Percentiles rank a stretch among this genome's conserved stretches.
phyloP scores from a whole-genome alignment of 768 basidiomycete genomes.

The Lactifluus piperatus region DNA sequence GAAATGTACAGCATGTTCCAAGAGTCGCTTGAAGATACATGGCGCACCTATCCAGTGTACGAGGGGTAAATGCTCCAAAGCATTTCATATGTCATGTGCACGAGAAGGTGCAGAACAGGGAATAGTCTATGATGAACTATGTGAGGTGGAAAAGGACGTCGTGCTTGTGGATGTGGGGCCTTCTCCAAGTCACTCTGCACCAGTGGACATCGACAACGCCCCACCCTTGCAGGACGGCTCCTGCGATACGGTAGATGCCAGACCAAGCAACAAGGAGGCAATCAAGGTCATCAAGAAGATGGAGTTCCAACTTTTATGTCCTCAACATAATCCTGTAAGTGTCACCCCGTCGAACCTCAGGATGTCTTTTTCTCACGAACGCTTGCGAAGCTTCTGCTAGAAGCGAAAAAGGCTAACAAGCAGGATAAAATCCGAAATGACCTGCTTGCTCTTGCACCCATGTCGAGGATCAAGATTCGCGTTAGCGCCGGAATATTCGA shows the following conservation, averaged over 20 bases:
- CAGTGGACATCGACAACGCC: constrained; percentile 29
- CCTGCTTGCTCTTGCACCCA: constrained; percentile 57
- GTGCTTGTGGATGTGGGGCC: constrained; percentile 41
- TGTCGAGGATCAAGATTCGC: constrained; percentile 77
- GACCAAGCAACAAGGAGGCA: constrained; percentile 25
- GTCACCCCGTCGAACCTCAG: not conserved
- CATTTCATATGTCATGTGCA: constrained; percentile 92
- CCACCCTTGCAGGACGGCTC: not conserved
- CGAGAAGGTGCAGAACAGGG: constrained; percentile 42
- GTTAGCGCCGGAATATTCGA: constrained; percentile 81
- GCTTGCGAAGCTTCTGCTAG: constrained; percentile 51
- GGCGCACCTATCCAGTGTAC: constrained; percentile 89
- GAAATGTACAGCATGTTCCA: constrained; percentile 90
- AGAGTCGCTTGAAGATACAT: constrained; percentile 52
- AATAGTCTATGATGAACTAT: constrained; percentile 51
- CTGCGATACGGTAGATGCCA: constrained; percentile 10
- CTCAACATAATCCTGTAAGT: constrained; percentile 87
- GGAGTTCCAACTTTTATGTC: constrained; percentile 69
- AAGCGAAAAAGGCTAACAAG: constrained; percentile 66
- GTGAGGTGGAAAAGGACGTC: constrained; percentile 76
- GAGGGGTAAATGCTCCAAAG: constrained; percentile 87
- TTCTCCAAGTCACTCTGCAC: constrained; percentile 13
- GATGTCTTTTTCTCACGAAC: not conserved
- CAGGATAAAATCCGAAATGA: constrained; percentile 65
- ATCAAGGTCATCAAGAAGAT: constrained; percentile 67